A percentile compares a stretch with the other conserved stretches of the same genome.
Conservation (phyloP, 1,139 yeast species). For the Scheffersomyces insectosa region DNA sequence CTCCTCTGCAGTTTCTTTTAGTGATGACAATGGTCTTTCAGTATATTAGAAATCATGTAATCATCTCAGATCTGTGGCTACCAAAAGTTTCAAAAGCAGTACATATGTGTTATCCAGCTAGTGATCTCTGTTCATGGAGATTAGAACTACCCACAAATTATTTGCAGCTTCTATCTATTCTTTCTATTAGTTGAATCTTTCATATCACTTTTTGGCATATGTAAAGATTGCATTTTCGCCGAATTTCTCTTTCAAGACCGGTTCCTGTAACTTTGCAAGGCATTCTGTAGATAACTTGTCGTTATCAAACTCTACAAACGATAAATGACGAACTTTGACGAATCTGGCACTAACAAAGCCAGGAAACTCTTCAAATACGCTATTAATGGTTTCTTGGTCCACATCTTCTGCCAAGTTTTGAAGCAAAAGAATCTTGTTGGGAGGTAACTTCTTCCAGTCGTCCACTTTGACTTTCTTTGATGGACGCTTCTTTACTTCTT, state of each 20-base stretch:
- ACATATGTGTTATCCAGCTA: too few relatives aligned
- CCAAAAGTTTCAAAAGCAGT: too few relatives aligned
- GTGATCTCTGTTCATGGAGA: too few relatives aligned
- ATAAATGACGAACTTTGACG: slow-evolving; percentile 68
- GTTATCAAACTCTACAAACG: slow-evolving; percentile 75
- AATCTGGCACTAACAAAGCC: slow-evolving; percentile 70
- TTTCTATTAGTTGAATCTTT: too few relatives aligned
- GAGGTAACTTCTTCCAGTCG: slow-evolving; percentile 50
- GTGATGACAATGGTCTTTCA: too few relatives aligned
- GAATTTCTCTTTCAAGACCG: slow-evolving; percentile 15
- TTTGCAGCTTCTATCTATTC: too few relatives aligned
- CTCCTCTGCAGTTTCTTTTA: too few relatives aligned
- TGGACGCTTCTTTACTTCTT: slow-evolving; percentile 17
- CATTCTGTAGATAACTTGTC: slow-evolving; percentile 36
- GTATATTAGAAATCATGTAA: too few relatives aligned
- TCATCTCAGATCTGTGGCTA: too few relatives aligned
- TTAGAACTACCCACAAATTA: too few relatives aligned
- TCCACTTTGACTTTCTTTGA: slow-evolving; percentile 18
- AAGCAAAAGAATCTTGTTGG: slow-evolving; percentile 68
- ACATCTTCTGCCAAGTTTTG: slow-evolving; percentile 57
- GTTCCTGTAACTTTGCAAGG: slow-evolving; percentile 14
- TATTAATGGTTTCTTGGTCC: slow-evolving; percentile 41
- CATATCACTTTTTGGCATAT: slow-evolving; percentile 35
- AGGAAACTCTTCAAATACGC: slow-evolving; percentile 45
- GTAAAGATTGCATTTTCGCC: slow-evolving; percentile 29